Percentiles rank a stretch among this genome's conserved stretches.
phyloP scores from a whole-genome alignment of 768 basidiomycete species.

The Xerocomus potaroensis region DNA sequence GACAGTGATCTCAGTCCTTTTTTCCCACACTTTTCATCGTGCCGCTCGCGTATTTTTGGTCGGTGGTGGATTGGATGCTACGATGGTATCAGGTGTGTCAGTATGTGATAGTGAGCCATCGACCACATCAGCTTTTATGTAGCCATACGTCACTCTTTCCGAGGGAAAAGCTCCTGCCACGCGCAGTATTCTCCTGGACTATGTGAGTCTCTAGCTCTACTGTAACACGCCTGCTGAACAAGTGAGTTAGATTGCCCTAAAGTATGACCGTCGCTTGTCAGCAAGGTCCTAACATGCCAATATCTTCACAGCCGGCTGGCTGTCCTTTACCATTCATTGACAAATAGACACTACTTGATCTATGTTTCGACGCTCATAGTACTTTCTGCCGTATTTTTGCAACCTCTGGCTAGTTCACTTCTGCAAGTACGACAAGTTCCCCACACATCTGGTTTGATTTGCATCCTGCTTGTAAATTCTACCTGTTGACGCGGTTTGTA shows the following conservation, averaged over 20 bases:
- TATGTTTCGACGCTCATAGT: slow-evolving; percentile 50
- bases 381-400: slow-evolving; percentile 43
- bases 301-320: slow-evolving; percentile 36
- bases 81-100: slow-evolving; percentile 53
- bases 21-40: slow-evolving; percentile 50
- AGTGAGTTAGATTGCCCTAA: slow-evolving; percentile 37
- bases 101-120: not conserved
- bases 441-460: slow-evolving; percentile 10
- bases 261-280: slow-evolving; percentile 27
- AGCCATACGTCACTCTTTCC: slow-evolving; percentile 63
- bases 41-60: slow-evolving; percentile 49
- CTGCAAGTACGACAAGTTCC: slow-evolving; percentile 25
- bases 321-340: slow-evolving; percentile 42
- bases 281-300: slow-evolving; percentile 1
- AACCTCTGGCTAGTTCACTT: slow-evolving; percentile 50
- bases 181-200: slow-evolving; percentile 61
- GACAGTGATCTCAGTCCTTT: slow-evolving; percentile 42
- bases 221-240: slow-evolving; percentile 1
- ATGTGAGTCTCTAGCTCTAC: slow-evolving; percentile 38
- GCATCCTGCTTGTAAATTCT: slow-evolving; percentile 6
- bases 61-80: slow-evolving; percentile 50
- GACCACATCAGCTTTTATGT: slow-evolving; percentile 5
- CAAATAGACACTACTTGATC: slow-evolving; percentile 52
- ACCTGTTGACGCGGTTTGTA: slow-evolving; percentile 13
- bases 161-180: slow-evolving; percentile 50